A percentile compares a stretch with the other conserved stretches of the same genome.
Evolutionary conservation across 441 rosid genomes (phyloP).

Genomic region (Corymbia calophylla): DNA sequence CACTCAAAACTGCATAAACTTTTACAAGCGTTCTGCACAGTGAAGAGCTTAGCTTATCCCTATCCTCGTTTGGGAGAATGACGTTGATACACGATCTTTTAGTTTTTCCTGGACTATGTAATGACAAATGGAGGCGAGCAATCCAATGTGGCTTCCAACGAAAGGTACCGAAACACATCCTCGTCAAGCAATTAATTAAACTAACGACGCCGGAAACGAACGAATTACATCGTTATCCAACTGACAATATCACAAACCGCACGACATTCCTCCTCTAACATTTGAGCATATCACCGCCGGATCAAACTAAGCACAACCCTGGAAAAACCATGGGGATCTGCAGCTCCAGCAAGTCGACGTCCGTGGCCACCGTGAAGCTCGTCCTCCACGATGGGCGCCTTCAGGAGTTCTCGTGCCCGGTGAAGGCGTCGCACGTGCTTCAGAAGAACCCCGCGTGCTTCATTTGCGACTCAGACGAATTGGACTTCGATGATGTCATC

Average conservation of each 20-base stretch:
- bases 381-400: constrained; percentile 29
- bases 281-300: not conserved
- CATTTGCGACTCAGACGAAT: constrained; percentile 19
- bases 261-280: not conserved
- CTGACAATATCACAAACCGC: not conserved
- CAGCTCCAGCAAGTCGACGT: constrained; percentile 16
- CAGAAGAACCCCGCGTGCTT: constrained; percentile 16
- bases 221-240: not conserved
- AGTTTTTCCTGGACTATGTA: not conserved
- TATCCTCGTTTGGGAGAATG: not conserved
- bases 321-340: constrained; percentile 22
- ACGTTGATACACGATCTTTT: not conserved
- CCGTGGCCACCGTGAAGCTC: constrained; percentile 23
- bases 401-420: constrained; percentile 17
- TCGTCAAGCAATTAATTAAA: not conserved
- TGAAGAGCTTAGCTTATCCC: not conserved
- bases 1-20: not conserved
- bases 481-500: constrained; percentile 6
- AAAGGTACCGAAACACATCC: not conserved
- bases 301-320: not conserved
- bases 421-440: constrained; percentile 7
- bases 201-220: not conserved
- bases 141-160: not conserved
- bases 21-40: not conserved
- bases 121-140: not conserved